A percentile compares a stretch with the other conserved stretches of the same genome.
Conservation (phyloP, 306 rosid species). For the barrel medic (Medicago truncatula) region DNA sequence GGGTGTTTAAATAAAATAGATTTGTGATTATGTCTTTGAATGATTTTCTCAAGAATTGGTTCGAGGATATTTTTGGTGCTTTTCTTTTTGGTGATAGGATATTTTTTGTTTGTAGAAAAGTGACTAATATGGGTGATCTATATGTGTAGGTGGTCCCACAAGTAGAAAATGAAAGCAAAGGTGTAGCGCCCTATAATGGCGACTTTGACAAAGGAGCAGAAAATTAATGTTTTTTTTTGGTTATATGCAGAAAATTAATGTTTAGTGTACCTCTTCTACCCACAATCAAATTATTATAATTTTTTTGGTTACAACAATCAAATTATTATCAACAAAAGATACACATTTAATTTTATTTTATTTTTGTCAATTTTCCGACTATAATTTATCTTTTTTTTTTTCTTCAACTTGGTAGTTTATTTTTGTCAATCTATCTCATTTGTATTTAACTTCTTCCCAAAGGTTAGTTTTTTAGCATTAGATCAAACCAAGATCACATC, state of each 20-base stretch:
- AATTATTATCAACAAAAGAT: not conserved
- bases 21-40: too few relatives aligned
- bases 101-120: conserved; percentile 8
- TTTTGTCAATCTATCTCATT: not conserved
- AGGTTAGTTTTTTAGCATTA: too few relatives aligned
- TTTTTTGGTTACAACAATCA: too few relatives aligned
- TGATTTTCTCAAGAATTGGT: too few relatives aligned
- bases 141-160: conserved; percentile 76
- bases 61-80: not conserved
- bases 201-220: conserved; percentile 38
- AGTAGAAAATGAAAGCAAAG: conserved; percentile 45
- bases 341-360: not conserved
- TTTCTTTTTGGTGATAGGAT: not conserved
- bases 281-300: too few relatives aligned
- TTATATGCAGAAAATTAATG: conserved; percentile 24
- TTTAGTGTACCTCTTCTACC: conserved; percentile 22
- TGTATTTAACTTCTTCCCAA: not conserved
- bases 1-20: too few relatives aligned
- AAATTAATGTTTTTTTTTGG: conserved; percentile 21
- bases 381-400: not conserved
- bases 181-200: not conserved
- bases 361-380: too few relatives aligned
- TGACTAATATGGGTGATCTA: conserved; percentile 6
- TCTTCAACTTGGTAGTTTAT: not conserved
- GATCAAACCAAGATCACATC: too few relatives aligned